Percentiles rank a stretch among this genome's conserved stretches.
These are phyloP conservation scores for Anthostomella pinea DNA, from an alignment of 2,329 filamentous ascomycete genomes.

Conservation along the genomic window DNA sequence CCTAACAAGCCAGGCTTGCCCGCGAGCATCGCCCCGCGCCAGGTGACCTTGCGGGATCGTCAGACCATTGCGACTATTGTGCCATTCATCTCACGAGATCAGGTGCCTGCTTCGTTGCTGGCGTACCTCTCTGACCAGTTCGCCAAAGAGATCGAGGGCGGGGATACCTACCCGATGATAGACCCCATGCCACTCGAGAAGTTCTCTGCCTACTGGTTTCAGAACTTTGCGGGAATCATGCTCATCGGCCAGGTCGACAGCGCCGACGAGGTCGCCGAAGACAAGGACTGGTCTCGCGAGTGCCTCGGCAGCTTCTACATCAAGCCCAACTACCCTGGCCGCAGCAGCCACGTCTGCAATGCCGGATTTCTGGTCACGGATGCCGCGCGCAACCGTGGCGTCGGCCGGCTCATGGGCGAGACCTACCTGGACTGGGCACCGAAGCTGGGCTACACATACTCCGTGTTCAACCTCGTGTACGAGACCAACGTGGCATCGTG, in stretches of 20 bases:
- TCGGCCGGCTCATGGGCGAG: conserved; percentile 73
- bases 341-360: conserved; percentile 89
- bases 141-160: conserved; percentile 87
- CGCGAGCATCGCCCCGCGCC: conserved; percentile 65
- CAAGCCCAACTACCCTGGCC: conserved; percentile 88
- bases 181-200: conserved; percentile 69
- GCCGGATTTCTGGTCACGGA: conserved; percentile 75
- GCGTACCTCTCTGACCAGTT: conserved; percentile 79
- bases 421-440: conserved; percentile 75
- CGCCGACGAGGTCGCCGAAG: conserved; percentile 55
- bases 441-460: conserved; percentile 83
- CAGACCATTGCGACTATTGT: conserved; percentile 81
- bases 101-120: conserved; percentile 73
- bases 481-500: conserved; percentile 90
- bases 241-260: conserved; percentile 71
- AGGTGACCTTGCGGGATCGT: conserved; percentile 79
- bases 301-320: conserved; percentile 92
- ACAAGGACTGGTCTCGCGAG: conserved; percentile 72
- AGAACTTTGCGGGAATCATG: conserved; percentile 87
- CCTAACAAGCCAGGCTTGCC: conserved; percentile 63
- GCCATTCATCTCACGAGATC: conserved; percentile 72
- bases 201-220: conserved; percentile 86
- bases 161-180: conserved; percentile 88
- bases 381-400: conserved; percentile 69
- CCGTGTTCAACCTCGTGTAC: conserved; percentile 91